Evolutionary conservation across 345 rosid genomes (phyloP).

Genomic region (Fremontodendron californicum): DNA sequence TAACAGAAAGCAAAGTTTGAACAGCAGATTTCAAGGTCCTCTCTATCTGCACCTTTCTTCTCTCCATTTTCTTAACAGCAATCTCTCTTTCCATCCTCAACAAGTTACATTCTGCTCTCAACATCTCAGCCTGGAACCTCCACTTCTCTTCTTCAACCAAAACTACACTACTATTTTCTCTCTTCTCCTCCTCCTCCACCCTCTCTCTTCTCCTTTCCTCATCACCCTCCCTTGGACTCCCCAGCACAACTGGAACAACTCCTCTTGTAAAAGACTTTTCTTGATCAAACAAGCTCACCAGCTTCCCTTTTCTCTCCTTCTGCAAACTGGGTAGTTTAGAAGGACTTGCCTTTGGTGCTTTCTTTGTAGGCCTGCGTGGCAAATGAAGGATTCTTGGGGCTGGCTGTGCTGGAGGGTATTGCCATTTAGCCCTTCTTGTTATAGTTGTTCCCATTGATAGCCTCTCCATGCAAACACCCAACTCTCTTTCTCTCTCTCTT

Average conservation of each 20-base stretch:
- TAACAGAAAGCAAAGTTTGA: slow-evolving; percentile 63
- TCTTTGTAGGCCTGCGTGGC: slow-evolving; percentile 61
- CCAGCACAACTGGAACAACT: slow-evolving; percentile 32
- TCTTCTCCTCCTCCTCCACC: slow-evolving; percentile 37
- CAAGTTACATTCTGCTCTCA: slow-evolving; percentile 95
- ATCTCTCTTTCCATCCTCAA: slow-evolving; percentile 85
- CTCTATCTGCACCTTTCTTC: slow-evolving; percentile 64
- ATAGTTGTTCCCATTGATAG: slow-evolving; percentile 20
- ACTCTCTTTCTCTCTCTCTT: neutral
- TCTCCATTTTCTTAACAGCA: slow-evolving; percentile 82
- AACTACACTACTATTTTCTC: slow-evolving; percentile 16
- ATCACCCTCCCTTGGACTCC: slow-evolving; percentile 21
- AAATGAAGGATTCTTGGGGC: slow-evolving; percentile 82
- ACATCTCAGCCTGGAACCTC: slow-evolving; percentile 95
- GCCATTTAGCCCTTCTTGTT: slow-evolving; percentile 72
- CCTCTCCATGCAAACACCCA: slow-evolving; percentile 34
- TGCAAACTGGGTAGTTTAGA: slow-evolving; percentile 15
- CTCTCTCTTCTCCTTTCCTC: slow-evolving; percentile 41
- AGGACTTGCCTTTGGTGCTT: slow-evolving; percentile 30
- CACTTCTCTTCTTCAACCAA: slow-evolving; percentile 74
- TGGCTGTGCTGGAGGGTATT: slow-evolving; percentile 50
- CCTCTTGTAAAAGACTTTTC: slow-evolving; percentile 57
- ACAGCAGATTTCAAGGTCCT: slow-evolving; percentile 64
- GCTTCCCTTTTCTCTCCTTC: slow-evolving; percentile 45
- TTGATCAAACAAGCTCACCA: slow-evolving; percentile 72